phyloP scores from a whole-genome alignment of 2,329 filamentous ascomycete genomes.

The Penicillium decumbens region DNA sequence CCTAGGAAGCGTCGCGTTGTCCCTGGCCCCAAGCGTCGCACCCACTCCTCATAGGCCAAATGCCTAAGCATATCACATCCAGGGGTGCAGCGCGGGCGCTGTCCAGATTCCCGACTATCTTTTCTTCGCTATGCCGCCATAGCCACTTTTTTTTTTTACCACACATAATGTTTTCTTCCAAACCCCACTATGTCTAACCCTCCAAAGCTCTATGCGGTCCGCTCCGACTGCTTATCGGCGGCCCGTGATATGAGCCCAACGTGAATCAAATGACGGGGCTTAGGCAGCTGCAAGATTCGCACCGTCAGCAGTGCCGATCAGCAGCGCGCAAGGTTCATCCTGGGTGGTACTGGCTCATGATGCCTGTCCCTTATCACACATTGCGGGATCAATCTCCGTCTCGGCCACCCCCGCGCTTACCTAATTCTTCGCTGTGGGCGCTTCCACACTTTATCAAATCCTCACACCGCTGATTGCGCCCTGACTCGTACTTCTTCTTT shows the following conservation, averaged over 20 bases:
- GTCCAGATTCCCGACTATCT: constrained; percentile 9
- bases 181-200: constrained; percentile 2
- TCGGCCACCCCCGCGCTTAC: constrained; percentile 20
- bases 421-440: constrained; percentile 25
- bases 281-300: constrained; percentile 6
- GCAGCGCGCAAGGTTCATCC: neutral
- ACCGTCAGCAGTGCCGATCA: constrained; percentile 12
- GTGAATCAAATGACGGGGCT: constrained; percentile 10
- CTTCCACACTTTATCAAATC: constrained; percentile 18
- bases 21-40: constrained; percentile 26
- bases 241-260: constrained; percentile 7
- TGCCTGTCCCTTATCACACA: constrained; percentile 4
- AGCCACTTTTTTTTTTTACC: constrained; percentile 3
- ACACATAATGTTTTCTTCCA: neutral
- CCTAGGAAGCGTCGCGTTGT: constrained; percentile 30
- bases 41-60: constrained; percentile 17
- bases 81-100: constrained; percentile 22
- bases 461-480: constrained; percentile 13
- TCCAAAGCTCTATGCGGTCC: neutral
- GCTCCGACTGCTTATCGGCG: constrained; percentile 2
- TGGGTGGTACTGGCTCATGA: neutral
- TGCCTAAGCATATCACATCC: neutral
- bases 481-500: constrained; percentile 10
- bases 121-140: constrained; percentile 2
- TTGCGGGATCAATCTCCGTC: constrained; percentile 3